Percentiles rank a stretch among this genome's conserved stretches.
Conservation (phyloP, 768 basidiomycete species). For the Kwoniella dendrophila region DNA sequence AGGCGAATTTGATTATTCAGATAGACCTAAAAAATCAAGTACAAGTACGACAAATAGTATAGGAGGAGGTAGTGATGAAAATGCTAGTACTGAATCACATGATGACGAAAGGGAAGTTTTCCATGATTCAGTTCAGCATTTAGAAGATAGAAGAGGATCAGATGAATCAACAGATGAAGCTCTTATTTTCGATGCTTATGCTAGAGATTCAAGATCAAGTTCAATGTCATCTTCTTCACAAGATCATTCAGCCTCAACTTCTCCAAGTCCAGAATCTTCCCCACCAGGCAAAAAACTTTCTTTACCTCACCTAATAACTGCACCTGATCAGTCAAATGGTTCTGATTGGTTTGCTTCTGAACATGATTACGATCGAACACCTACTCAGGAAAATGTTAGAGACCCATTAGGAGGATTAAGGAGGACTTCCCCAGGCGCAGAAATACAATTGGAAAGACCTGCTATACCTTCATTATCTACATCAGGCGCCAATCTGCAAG, state of each 20-base stretch:
- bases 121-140: conserved; percentile 50
- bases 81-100: conserved; percentile 52
- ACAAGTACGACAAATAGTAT: conserved; percentile 20
- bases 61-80: conserved; percentile 35
- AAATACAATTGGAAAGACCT: conserved; percentile 16
- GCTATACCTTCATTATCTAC: conserved; percentile 23
- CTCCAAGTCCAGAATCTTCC: conserved; percentile 38
- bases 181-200: conserved; percentile 83
- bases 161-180: conserved; percentile 73
- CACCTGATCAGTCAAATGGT: conserved; percentile 17
- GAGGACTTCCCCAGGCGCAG: conserved; percentile 29
- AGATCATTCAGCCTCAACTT: conserved; percentile 28
- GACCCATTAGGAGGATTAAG: conserved; percentile 34
- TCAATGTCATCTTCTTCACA: conserved; percentile 38
- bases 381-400: conserved; percentile 40
- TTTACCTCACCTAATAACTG: conserved; percentile 28
- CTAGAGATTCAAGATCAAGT: conserved; percentile 39
- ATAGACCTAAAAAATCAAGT: conserved; percentile 16
- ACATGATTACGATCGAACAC: conserved; percentile 41
- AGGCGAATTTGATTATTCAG: conserved; percentile 35
- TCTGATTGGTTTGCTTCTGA: conserved; percentile 31
- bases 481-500: conserved; percentile 26
- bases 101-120: conserved; percentile 57
- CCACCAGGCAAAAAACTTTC: conserved; percentile 30
- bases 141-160: conserved; percentile 56